Conservation (phyloP, 164 flowering plant genomes). For the Sedum album region DNA sequence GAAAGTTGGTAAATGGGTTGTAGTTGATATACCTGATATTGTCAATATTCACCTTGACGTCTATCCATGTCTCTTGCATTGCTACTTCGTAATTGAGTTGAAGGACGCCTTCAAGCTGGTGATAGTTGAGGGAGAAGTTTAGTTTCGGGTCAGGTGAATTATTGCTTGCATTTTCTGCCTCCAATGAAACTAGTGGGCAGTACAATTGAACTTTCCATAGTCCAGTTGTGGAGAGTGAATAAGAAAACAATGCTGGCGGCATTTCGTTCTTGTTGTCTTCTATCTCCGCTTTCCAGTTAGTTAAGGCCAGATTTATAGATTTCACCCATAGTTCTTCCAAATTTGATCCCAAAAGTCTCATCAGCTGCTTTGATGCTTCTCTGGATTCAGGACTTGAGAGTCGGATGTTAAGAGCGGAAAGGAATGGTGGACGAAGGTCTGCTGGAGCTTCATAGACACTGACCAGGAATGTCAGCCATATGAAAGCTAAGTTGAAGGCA, state of each 20-base stretch:
- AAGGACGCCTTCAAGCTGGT: constrained; percentile 81
- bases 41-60: constrained; percentile 49
- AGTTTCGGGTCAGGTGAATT: constrained; percentile 38
- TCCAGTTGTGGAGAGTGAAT: constrained; percentile 49
- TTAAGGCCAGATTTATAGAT: constrained; percentile 70
- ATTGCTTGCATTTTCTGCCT: constrained; percentile 34
- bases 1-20: not conserved
- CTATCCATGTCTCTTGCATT: constrained; percentile 50
- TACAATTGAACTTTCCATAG: constrained; percentile 85
- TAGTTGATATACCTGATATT: constrained; percentile 93
- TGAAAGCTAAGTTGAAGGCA: constrained; percentile 50
- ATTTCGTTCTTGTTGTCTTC: constrained; percentile 17
- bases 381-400: constrained; percentile 28
- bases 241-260: constrained; percentile 58
- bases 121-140: constrained; percentile 56
- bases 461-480: constrained; percentile 47
- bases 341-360: constrained; percentile 65
- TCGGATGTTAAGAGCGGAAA: constrained; percentile 32
- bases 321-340: constrained; percentile 86
- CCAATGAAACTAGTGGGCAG: constrained; percentile 75
- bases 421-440: constrained; percentile 44
- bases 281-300: constrained; percentile 59
- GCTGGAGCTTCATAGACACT: constrained; percentile 81
- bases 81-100: constrained; percentile 53
- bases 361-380: constrained; percentile 44